Percentiles rank a stretch among this genome's conserved stretches.
Conservation (phyloP, 176 grass and related monocot genomes). For the Themeda triandra region DNA sequence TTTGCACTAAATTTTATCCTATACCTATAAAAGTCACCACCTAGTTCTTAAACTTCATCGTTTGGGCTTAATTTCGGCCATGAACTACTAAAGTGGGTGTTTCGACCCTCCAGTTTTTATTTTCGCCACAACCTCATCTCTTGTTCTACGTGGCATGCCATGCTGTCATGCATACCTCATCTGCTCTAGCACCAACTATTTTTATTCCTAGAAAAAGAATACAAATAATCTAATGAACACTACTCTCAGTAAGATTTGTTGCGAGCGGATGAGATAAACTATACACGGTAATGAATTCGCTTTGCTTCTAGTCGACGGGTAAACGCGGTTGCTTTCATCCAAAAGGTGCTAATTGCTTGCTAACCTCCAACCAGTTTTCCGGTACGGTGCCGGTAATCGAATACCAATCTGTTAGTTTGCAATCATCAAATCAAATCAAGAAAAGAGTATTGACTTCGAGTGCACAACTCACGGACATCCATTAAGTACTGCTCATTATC, state of each 20-base stretch:
- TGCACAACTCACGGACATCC: conserved; percentile 13
- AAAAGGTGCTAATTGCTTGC: conserved; percentile 20
- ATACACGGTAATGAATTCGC: background rate
- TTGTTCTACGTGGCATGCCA: too few species aligned
- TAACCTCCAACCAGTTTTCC: background rate
- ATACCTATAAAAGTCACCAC: too few species aligned
- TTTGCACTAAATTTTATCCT: too few species aligned
- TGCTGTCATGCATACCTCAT: too few species aligned
- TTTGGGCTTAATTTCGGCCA: too few species aligned
- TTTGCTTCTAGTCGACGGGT: conserved; percentile 8
- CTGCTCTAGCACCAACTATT: too few species aligned
- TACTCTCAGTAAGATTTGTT: background rate
- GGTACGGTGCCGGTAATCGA: background rate
- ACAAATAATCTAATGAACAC: too few species aligned
- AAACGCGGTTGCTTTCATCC: conserved; percentile 13
- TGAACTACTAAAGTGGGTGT: too few species aligned
- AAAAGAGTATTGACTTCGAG: conserved; percentile 21
- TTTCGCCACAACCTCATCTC: too few species aligned
- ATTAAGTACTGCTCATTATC: background rate
- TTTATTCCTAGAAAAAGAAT: too few species aligned
- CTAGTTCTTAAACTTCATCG: too few species aligned
- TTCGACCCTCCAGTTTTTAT: too few species aligned
- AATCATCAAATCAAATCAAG: conserved; percentile 7
- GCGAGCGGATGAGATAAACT: background rate
- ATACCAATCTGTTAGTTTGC: background rate